phyloP scores from a whole-genome alignment of 306 rosid genomes.

The Betula pendula region DNA sequence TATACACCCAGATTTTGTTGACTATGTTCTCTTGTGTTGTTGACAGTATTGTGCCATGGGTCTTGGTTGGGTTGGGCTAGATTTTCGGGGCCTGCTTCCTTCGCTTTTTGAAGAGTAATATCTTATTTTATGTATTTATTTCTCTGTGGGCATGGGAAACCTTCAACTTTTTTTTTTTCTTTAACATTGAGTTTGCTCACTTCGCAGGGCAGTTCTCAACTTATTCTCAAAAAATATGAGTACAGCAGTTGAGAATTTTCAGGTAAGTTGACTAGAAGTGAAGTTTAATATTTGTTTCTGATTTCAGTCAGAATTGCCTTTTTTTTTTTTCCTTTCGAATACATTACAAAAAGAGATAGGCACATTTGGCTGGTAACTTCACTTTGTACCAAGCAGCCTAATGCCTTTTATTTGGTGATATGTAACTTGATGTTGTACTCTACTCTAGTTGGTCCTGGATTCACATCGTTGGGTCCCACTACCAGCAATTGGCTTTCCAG shows the following conservation, averaged over 20 bases:
- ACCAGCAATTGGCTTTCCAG: constrained; percentile 83
- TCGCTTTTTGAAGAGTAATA: constrained; percentile 93
- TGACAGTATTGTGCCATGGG: constrained; percentile 98
- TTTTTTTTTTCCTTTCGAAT: constrained; percentile 1
- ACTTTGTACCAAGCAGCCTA: constrained; percentile 18
- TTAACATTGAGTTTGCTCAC: constrained; percentile 30
- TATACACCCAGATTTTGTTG: constrained; percentile 15
- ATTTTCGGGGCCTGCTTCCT: constrained; percentile 94
- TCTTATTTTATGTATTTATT: constrained; percentile 18
- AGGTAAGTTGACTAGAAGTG: constrained; percentile 52
- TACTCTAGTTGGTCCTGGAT: constrained; percentile 80
- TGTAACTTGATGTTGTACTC: constrained; percentile 28
- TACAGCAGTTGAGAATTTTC: constrained; percentile 91
- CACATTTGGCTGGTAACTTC: constrained; percentile 19
- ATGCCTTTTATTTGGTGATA: constrained; percentile 6
- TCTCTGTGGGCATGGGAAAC: background rate
- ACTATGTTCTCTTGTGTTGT: constrained; percentile 30
- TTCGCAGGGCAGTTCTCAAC: constrained; percentile 87
- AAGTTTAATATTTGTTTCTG: constrained; percentile 23
- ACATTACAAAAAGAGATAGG: constrained; percentile 15
- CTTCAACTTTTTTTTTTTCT: constrained; percentile 14
- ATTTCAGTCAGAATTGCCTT: constrained; percentile 18
- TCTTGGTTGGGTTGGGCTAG: constrained; percentile 99
- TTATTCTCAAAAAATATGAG: constrained; percentile 88
- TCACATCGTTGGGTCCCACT: constrained; percentile 99